Percentiles rank a stretch among this genome's conserved stretches.
Evolutionary conservation across 2,329 filamentous ascomycete species (phyloP).

Genomic region (Cercospora sp.): DNA sequence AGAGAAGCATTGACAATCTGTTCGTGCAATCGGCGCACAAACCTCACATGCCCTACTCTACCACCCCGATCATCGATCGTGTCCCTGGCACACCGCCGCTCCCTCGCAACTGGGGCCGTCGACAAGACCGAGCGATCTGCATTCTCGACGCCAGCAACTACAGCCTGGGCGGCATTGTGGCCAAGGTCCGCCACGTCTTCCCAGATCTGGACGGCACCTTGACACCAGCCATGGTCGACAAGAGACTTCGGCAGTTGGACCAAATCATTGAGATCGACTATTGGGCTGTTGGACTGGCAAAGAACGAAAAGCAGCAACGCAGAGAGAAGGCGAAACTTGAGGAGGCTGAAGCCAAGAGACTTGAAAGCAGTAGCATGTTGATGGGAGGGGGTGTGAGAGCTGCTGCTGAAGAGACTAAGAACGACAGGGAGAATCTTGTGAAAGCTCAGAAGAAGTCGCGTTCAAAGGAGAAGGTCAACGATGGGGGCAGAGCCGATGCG

Average conservation of each 20-base stretch:
- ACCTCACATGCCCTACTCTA: conserved; percentile 11
- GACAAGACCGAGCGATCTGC: conserved; percentile 41
- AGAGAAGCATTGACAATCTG: neutral
- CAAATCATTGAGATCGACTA: conserved; percentile 38
- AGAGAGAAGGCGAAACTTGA: conserved; percentile 9
- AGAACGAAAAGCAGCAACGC: conserved; percentile 15
- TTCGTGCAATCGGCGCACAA: neutral
- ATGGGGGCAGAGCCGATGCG: neutral
- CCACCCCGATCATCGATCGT: conserved; percentile 28
- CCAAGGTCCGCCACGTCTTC: conserved; percentile 35
- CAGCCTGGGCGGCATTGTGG: conserved; percentile 33
- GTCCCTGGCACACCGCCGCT: conserved; percentile 33
- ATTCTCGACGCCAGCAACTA: conserved; percentile 37
- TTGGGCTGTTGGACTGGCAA: conserved; percentile 24
- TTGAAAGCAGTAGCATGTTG: conserved; percentile 5
- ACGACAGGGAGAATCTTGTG: neutral
- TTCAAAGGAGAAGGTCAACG: neutral
- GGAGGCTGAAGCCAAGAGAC: neutral
- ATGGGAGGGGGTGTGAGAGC: neutral
- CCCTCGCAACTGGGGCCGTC: conserved; percentile 33
- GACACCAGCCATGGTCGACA: conserved; percentile 38
- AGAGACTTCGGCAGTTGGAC: conserved; percentile 39
- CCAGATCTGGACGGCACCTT: conserved; percentile 33
- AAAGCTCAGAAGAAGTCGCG: neutral
- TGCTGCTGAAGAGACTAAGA: neutral